Evolutionary conservation across 495 filamentous ascomycete genomes (phyloP).

Genomic region (Aspergillus sclerotiicarbonarius): DNA sequence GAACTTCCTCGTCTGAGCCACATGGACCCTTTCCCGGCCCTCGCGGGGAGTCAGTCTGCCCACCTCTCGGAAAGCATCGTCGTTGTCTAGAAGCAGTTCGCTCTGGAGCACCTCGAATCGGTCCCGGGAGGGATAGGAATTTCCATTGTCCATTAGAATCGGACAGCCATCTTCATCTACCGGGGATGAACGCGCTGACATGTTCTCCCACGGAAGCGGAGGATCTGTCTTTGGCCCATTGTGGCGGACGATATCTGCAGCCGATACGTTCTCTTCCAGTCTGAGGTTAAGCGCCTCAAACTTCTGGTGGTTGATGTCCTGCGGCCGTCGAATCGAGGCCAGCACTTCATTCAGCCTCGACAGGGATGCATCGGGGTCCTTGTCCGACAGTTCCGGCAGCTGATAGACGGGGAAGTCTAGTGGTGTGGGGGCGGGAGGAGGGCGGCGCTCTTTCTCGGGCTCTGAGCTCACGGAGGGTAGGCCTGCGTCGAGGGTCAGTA

Average conservation of each 20-base stretch:
- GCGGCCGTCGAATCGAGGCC: constrained; percentile 49
- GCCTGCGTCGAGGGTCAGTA: constrained; percentile 21
- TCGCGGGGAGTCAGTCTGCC: constrained; percentile 39
- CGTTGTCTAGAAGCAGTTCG: constrained; percentile 56
- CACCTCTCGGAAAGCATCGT: constrained; percentile 54
- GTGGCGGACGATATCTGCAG: constrained; percentile 45
- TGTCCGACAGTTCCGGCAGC: constrained; percentile 25
- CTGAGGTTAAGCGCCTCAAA: constrained; percentile 54
- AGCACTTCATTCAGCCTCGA: constrained; percentile 42
- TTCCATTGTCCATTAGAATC: constrained; percentile 49
- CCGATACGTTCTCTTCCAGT: constrained; percentile 39
- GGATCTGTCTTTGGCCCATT: constrained; percentile 40
- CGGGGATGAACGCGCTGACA: constrained; percentile 15
- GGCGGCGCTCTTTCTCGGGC: constrained; percentile 43
- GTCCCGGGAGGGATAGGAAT: constrained; percentile 44
- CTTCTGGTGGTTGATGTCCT: constrained; percentile 49
- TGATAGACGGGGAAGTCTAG: constrained; percentile 50
- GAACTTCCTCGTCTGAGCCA: constrained; percentile 59
- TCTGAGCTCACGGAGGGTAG: constrained; percentile 35
- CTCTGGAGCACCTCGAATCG: constrained; percentile 46
- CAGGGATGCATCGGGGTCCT: constrained; percentile 29
- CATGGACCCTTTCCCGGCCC: constrained; percentile 41
- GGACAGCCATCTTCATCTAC: constrained; percentile 22
- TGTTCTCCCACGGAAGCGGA: constrained; percentile 47
- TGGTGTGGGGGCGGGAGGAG: constrained; percentile 45